A percentile compares a stretch with the other conserved stretches of the same genome.
Conservation (phyloP, 83 land plant species). For the Picea abies region DNA sequence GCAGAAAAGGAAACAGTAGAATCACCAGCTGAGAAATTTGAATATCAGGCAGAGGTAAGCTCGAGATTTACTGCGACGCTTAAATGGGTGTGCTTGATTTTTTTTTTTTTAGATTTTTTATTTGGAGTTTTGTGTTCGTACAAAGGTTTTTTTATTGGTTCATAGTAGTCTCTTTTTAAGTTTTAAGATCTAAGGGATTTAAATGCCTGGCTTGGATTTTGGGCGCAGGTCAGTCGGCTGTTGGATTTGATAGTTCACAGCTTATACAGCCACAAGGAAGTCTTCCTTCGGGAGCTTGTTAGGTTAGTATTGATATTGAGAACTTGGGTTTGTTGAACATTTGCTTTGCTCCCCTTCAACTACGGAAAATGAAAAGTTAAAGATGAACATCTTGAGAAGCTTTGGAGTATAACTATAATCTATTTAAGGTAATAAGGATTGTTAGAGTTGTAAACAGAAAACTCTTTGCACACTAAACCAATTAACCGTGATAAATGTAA, state of each 20-base stretch:
- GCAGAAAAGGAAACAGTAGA: constrained; percentile 41
- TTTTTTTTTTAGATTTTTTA: not conserved
- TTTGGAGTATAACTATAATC: too few species aligned
- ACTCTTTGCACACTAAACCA: too few species aligned
- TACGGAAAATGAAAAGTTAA: too few species aligned
- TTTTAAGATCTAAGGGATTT: too few species aligned
- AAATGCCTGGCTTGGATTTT: not conserved
- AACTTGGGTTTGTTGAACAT: too few species aligned
- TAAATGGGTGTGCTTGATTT: not conserved
- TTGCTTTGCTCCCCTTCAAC: too few species aligned
- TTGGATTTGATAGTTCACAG: constrained; percentile 96
- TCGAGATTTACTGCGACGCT: not conserved
- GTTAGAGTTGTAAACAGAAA: too few species aligned
- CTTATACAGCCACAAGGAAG: constrained; percentile 97
- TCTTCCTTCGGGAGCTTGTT: constrained; percentile 91
- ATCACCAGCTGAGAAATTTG: constrained; percentile 56
- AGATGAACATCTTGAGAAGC: too few species aligned
- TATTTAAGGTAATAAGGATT: too few species aligned
- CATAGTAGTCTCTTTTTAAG: too few species aligned
- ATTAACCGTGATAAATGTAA: too few species aligned
- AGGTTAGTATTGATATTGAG: constrained; percentile 22
- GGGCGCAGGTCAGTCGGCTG: constrained; percentile 83
- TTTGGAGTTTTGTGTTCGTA: not conserved
- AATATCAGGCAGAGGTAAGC: constrained; percentile 83
- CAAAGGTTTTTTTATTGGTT: not conserved